Conservation (phyloP, 2,329 filamentous ascomycete species). For the Ophiostoma pallidulum region DNA sequence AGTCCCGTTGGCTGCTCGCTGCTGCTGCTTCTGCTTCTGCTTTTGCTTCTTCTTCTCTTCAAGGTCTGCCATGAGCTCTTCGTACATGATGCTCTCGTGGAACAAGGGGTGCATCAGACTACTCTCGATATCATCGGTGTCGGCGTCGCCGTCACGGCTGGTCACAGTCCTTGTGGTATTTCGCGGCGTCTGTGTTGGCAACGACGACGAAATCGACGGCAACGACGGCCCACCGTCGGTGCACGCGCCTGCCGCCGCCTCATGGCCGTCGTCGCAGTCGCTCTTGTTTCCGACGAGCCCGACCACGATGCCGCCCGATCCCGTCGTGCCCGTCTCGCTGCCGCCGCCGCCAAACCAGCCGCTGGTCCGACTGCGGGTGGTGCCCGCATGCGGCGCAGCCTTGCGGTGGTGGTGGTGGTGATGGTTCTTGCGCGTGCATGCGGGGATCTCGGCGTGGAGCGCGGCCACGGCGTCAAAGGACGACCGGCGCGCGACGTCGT, state of each 20-base stretch:
- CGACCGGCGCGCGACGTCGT: constrained; percentile 20
- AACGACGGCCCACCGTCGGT: neutral
- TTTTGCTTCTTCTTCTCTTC: neutral
- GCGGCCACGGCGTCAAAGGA: constrained; percentile 17
- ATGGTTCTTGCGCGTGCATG: constrained; percentile 14
- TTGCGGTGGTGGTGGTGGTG: constrained; percentile 9
- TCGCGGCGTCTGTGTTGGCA: too few species aligned
- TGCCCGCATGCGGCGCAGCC: neutral
- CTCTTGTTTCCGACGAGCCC: constrained; percentile 62
- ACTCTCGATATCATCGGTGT: constrained; percentile 4
- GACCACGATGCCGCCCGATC: constrained; percentile 37
- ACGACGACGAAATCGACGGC: neutral
- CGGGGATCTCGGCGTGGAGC: constrained; percentile 20
- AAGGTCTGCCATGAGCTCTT: constrained; percentile 1
- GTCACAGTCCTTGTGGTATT: too few species aligned
- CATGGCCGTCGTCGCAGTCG: constrained; percentile 48
- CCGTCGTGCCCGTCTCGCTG: constrained; percentile 1
- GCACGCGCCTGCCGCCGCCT: too few species aligned
- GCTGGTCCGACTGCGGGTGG: constrained; percentile 9
- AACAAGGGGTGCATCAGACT: constrained; percentile 17
- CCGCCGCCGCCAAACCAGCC: constrained; percentile 10
- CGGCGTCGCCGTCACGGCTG: too few species aligned
- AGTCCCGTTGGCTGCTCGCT: too few species aligned
- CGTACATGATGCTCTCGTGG: constrained; percentile 16
- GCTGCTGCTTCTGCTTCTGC: too few species aligned